phyloP scores from a whole-genome alignment of 768 basidiomycete species.

The Mycena rosella region DNA sequence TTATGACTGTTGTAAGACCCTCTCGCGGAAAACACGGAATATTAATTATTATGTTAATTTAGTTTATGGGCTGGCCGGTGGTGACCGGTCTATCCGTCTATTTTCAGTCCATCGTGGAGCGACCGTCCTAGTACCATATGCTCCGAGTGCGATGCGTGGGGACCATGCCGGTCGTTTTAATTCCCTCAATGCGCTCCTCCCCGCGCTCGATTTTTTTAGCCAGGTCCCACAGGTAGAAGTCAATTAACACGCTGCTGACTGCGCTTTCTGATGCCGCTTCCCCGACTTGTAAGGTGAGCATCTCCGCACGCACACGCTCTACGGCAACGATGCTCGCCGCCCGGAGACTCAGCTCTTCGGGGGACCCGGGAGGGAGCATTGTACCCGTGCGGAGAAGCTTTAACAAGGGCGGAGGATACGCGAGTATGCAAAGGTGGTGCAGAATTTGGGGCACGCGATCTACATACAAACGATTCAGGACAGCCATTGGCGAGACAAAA shows the following conservation, averaged over 20 bases:
- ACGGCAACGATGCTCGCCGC: constrained; percentile 85
- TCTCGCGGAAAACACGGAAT: neutral
- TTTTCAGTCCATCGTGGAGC: neutral
- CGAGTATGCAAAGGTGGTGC: constrained; percentile 83
- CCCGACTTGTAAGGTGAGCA: constrained; percentile 46
- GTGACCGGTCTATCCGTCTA: neutral
- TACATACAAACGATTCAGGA: neutral
- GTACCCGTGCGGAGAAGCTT: constrained; percentile 59
- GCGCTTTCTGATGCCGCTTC: constrained; percentile 42
- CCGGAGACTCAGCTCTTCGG: constrained; percentile 84
- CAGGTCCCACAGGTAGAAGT: constrained; percentile 93
- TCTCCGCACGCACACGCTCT: constrained; percentile 76
- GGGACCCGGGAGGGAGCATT: constrained; percentile 65
- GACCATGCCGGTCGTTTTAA: constrained; percentile 66
- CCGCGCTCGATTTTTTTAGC: constrained; percentile 81
- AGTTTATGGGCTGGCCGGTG: neutral
- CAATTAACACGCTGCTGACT: constrained; percentile 85
- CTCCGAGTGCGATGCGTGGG: constrained; percentile 86
- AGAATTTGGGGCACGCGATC: constrained; percentile 91
- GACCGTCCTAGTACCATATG: constrained; percentile 78
- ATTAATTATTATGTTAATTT: constrained; percentile 15
- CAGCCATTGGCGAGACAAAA: neutral
- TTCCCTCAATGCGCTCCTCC: constrained; percentile 68
- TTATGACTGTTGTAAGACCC: neutral
- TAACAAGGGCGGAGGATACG: constrained; percentile 76